Evolutionary conservation across 305 asterid species (phyloP).

Genomic region (Fraxinus sp.): DNA sequence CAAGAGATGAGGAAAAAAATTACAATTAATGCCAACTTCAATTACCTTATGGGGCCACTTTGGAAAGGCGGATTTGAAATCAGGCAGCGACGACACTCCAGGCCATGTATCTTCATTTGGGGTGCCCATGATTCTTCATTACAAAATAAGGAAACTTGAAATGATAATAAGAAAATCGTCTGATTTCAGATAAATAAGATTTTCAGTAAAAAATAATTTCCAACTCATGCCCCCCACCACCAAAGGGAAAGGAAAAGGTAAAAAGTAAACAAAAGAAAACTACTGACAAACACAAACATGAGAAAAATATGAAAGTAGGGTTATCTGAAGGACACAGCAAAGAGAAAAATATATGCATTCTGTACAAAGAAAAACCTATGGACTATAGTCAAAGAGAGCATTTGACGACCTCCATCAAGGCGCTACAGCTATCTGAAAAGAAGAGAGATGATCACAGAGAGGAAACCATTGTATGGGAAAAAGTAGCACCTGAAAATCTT

Average conservation of each 20-base stretch:
- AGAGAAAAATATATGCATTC: neutral
- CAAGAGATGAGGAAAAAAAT: neutral
- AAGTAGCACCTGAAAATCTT: conserved; percentile 78
- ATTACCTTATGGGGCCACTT: conserved; percentile 82
- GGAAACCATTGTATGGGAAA: conserved; percentile 17
- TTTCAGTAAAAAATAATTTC: neutral
- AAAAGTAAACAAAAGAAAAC: neutral
- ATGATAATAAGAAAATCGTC: conserved; percentile 4
- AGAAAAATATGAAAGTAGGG: neutral
- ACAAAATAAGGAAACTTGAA: conserved; percentile 12
- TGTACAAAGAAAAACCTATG: neutral
- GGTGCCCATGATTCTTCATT: conserved; percentile 81
- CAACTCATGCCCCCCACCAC: neutral
- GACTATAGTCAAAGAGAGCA: neutral
- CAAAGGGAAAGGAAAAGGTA: neutral
- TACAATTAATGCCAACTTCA: neutral
- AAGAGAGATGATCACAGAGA: conserved; percentile 1
- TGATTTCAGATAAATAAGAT: neutral
- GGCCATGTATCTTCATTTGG: conserved; percentile 94
- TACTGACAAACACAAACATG: neutral
- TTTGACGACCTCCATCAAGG: neutral
- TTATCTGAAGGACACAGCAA: neutral
- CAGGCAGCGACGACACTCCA: conserved; percentile 92
- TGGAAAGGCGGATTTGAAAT: conserved; percentile 86
- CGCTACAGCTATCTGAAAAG: neutral